A percentile compares a stretch with the other conserved stretches of the same genome.
These are phyloP conservation scores for Komagataea norvegica DNA, from an alignment of 1,139 yeast species.

Conservation along the genomic window DNA sequence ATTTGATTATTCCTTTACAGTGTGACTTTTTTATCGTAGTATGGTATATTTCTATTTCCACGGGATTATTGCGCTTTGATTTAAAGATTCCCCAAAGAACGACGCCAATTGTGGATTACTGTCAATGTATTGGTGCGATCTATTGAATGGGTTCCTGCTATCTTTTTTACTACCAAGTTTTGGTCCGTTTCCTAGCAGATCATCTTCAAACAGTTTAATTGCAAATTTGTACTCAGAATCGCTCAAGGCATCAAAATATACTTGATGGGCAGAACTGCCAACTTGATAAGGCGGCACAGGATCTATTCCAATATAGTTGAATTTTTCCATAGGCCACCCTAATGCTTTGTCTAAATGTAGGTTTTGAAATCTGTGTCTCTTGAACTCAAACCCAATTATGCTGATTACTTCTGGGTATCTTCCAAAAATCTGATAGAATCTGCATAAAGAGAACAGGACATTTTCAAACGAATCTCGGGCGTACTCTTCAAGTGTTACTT, in stretches of 20 bases:
- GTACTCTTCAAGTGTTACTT: slow-evolving; percentile 49
- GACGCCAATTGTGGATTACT: slow-evolving; percentile 26
- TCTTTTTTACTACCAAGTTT: slow-evolving; percentile 38
- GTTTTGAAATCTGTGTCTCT: slow-evolving; percentile 50
- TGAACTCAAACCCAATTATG: slow-evolving; percentile 73
- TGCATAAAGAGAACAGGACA: slow-evolving; percentile 55
- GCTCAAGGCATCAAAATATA: slow-evolving; percentile 38
- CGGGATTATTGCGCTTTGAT: no score
- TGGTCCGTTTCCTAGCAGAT: slow-evolving; percentile 55
- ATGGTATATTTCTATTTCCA: no score
- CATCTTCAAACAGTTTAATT: slow-evolving; percentile 47
- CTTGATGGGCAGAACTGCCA: slow-evolving; percentile 21
- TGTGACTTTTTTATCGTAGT: no score
- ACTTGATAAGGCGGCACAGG: slow-evolving; percentile 42
- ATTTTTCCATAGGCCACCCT: slow-evolving; percentile 32
- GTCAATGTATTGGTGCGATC: slow-evolving; percentile 38
- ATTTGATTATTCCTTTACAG: no score
- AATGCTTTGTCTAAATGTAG: slow-evolving; percentile 51
- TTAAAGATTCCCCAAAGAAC: slow-evolving; percentile 15
- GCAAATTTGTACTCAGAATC: slow-evolving; percentile 53
- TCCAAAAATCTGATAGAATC: slow-evolving; percentile 46
- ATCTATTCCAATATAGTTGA: slow-evolving; percentile 56
- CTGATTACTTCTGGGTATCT: slow-evolving; percentile 49
- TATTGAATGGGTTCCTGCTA: slow-evolving; percentile 56
- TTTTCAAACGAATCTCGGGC: slow-evolving; percentile 85